Percentiles rank a stretch among this genome's conserved stretches.
These are phyloP conservation scores for Kuraishia hungarica DNA, from an alignment of 805 yeast genomes.

Conservation along the genomic window DNA sequence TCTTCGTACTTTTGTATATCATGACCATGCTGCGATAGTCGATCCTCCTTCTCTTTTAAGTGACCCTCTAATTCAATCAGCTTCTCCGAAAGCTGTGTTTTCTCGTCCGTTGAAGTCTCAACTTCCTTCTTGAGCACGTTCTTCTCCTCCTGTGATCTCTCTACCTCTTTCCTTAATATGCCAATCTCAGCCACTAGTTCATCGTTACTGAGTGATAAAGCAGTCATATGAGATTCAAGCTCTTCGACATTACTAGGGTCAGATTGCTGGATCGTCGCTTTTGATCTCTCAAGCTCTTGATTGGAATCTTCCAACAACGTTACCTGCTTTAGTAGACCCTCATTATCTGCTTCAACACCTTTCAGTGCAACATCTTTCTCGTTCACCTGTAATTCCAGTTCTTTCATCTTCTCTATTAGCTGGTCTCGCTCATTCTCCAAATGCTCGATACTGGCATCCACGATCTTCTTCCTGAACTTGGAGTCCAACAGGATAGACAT, in stretches of 20 bases:
- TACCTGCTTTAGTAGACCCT: too few relatives aligned
- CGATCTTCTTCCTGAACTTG: neutral
- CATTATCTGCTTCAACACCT: too few relatives aligned
- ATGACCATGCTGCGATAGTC: neutral
- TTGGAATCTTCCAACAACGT: too few relatives aligned
- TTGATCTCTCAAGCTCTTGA: too few relatives aligned
- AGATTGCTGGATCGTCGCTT: too few relatives aligned
- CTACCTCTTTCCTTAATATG: neutral
- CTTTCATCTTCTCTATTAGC: neutral
- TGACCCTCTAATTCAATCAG: too few relatives aligned
- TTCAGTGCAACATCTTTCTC: slow-evolving; percentile 2
- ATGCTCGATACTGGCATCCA: neutral
- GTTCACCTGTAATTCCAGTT: neutral
- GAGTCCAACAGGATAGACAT: neutral
- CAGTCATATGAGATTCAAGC: too few relatives aligned
- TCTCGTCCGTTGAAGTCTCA: neutral
- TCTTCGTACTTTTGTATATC: slow-evolving; percentile 4
- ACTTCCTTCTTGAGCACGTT: neutral
- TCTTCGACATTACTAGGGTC: too few relatives aligned
- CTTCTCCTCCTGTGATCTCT: neutral
- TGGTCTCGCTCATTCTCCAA: neutral
- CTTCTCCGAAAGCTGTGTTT: neutral
- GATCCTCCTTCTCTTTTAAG: too few relatives aligned
- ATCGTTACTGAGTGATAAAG: neutral
- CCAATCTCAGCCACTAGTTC: neutral